Base-by-base conservation (phyloP, 306 rosid species). In the Trichosanthes truncata region DNA sequence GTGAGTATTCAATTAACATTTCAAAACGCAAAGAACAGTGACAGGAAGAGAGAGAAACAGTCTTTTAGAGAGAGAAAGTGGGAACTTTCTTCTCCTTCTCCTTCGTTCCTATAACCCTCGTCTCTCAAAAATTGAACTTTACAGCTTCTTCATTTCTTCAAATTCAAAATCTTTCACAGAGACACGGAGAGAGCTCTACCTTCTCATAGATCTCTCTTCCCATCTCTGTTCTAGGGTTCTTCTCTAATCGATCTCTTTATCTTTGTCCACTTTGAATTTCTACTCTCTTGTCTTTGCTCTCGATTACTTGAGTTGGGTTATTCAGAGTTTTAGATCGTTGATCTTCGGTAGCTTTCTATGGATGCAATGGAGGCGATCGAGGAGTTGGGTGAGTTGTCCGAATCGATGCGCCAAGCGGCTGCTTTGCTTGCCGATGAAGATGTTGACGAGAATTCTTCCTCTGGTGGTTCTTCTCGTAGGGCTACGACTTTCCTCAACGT, bases 381-480 rank as follows among this genome's bases (percentile, higher is more conserved):
- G 61, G 99, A 95, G 77, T 85, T 95, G 85, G 68, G 81, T 9
- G 93, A 93, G 88, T 92, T 95, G 3, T 92, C 99, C 14, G 94
- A 86, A 78, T 88, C 97, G 76, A 95, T 95, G 96, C 95, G 91
- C 74, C 98, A 95, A 74, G 97, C 97, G 12, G 65, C 95, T 40
- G 88, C 98, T 60, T 67, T 95, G 12, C 97, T 93, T 48, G 97
- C 99, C 62, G 97, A 95, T 74, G 99, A 93, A 82, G 99, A 95
- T 62, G 86, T 95, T 13, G 97, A 95, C 77, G 99, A 95, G 53
- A 84, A 49, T 61, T 76, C 93, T 59, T 71, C 55, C 83, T 77
- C 89, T 5, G 74, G 84, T 76, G 80, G 75, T 78, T 86, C 89
- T 80, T 83, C 96, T 61, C 88, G 88, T 83, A 86, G 99, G 63